Conservation (phyloP, 202 grass and related monocot genomes). For the Hordeum pubiflorum region DNA sequence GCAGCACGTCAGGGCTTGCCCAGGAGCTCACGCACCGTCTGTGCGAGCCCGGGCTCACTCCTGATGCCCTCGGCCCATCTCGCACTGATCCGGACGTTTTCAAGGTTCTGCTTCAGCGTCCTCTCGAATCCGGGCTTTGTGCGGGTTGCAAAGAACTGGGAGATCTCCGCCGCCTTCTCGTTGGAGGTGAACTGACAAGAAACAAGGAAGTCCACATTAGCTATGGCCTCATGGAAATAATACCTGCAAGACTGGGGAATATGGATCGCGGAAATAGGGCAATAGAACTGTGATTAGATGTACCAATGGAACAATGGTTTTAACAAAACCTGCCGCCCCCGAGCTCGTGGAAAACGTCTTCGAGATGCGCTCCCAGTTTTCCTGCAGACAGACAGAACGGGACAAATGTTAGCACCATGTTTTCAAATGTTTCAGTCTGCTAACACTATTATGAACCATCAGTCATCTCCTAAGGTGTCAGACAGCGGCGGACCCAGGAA, state of each 20-base stretch:
- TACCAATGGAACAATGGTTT: constrained; percentile 43
- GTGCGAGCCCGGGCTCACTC: constrained; percentile 42
- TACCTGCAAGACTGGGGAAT: background rate
- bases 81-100: constrained; percentile 48
- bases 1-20: background rate
- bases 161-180: constrained; percentile 55
- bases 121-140: constrained; percentile 44
- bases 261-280: background rate
- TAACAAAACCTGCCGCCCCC: constrained; percentile 32
- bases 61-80: constrained; percentile 69
- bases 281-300: background rate
- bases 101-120: constrained; percentile 65
- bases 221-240: background rate
- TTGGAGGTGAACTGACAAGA: constrained; percentile 54
- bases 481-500: too few relatives aligned
- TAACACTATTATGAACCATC: background rate
- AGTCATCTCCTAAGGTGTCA: background rate
- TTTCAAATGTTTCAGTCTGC: background rate
- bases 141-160: constrained; percentile 48
- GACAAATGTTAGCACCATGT: constrained; percentile 2
- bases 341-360: constrained; percentile 35
- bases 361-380: constrained; percentile 60
- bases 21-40: constrained; percentile 47
- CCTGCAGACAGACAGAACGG: constrained; percentile 23
- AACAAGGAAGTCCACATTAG: background rate